Base-by-base conservation (phyloP, 2,329 filamentous ascomycete genomes). In the Calonectria naviculata region DNA sequence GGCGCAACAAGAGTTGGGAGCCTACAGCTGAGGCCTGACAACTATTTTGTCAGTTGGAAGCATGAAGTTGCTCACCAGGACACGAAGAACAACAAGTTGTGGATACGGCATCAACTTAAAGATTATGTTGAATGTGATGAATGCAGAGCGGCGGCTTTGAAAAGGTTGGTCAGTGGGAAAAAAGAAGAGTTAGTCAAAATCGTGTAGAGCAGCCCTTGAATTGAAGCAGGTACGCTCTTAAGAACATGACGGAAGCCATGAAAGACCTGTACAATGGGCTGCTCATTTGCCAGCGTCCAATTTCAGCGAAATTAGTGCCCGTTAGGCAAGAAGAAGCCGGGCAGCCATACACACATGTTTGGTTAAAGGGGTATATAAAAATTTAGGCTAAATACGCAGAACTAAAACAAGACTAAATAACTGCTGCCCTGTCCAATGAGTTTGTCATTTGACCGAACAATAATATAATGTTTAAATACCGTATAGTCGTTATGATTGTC, bases 1-100 rank as follows among this genome's bases (percentile, higher is more conserved):
- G 65, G 65, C 5, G 52, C 44, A 9, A 65, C 61, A 15, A 64
- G 70, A 26, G 65, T 71, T 21, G 70, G 70, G 19, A 62, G 65
- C 36, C 21, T 71, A 21, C 65, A 71, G 29, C 12, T 71, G n/a
- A 68, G 65, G 19, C 24, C 9, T 5, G 65, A 68, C 17, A 71
- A 71, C 24, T 71, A 71, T 34, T 65, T 65, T 7, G 70, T 69
- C 13, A 34, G 21, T 3, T 71, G 66, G 70, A 71, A 69, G n/a
- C 17, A 28, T 2, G 21, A 58, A 1, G 26, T 58, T 17, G 12
- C 44, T 12, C 70, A 71, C 38, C 21, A 47, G 2, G n/a, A 17
- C 3, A 17, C 29, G 28, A 58, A 31, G 7, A 17, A n/a, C 2
- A n/a, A 58, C 4, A 61, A 42, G 21, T 13, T 21, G 2, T 70